Base-by-base conservation (phyloP, 2,329 filamentous ascomycete species). In the Pyrenochaeta sp. region DNA sequence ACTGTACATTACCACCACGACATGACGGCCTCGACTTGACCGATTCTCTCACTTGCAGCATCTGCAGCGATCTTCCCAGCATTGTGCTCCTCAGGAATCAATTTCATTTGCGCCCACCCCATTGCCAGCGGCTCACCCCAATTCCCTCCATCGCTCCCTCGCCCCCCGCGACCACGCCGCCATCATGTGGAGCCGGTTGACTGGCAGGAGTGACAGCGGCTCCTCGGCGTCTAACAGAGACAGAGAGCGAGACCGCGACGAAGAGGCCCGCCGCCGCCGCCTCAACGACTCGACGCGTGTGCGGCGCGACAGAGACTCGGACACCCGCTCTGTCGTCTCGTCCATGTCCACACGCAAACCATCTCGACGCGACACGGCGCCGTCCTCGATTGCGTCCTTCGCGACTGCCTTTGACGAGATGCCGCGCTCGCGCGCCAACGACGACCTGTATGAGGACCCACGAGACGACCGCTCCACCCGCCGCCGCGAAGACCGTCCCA, bases 121-220 rank as follows among this genome's bases (percentile, higher is more conserved):
- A 46, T 39, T 53, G 46, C 45, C 41, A 42, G 31, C 49, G 27
- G 26, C 23, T 27, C 46, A 35, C 31, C 46, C 48, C 44, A 44
- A 55, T 60, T 60, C 46, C 53, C 45, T 24, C n/a, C n/a, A n/a
- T n/a, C 46, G 22, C 50, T 37, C 41, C 39, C 23, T 38, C 55
- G 35, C 35, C 51, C 44, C 37, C 19, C 48, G 18, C 40, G 19
- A 35, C 41, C 35, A 19, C 32, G 31, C 28, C 36, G 14, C 27
- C 54, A 61, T 13, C 57, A 73, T 73, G 70, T 73, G 69, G 70
- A 71, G 51, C 51, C 66, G 59, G 34, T 46, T 70, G 40, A 70
- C 65, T 6, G 67, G 68, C 49, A 71, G 68, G 50, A 67, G 62
- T 60, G 67, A 70, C 48, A 53, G 55, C 44, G 45, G 42, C 51